phyloP scores from a whole-genome alignment of 139 green algal species.

The Desmodesmus armatus region DNA sequence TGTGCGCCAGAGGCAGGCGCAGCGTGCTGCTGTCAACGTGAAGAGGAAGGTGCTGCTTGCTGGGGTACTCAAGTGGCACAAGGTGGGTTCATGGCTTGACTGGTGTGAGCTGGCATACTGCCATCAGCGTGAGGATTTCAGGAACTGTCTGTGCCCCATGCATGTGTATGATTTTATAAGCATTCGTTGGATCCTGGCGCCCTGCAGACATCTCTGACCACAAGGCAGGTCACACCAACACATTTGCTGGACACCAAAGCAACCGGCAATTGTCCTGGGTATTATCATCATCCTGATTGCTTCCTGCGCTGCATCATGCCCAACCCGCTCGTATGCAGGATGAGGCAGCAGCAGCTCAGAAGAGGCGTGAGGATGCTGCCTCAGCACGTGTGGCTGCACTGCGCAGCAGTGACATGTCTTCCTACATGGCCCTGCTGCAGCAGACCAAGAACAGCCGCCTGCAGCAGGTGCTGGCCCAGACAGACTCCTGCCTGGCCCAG shows the following conservation, averaged over 20 bases:
- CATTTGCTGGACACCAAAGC: not conserved
- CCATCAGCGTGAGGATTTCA: too few relatives aligned
- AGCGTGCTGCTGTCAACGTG: too few relatives aligned
- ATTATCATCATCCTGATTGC: not conserved
- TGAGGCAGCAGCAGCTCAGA: slow-evolving; percentile 21
- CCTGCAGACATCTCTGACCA: not conserved
- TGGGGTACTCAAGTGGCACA: too few relatives aligned
- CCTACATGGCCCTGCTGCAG: slow-evolving; percentile 80
- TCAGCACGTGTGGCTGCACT: slow-evolving; percentile 75
- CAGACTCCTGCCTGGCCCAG: slow-evolving; percentile 45
- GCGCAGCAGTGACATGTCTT: slow-evolving; percentile 78
- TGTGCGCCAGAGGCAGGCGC: too few relatives aligned
- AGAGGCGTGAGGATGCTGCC: slow-evolving; percentile 55
- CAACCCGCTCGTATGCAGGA: not conserved
- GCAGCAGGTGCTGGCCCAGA: slow-evolving; percentile 71
- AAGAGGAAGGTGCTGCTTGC: too few relatives aligned
- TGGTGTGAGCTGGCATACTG: too few relatives aligned
- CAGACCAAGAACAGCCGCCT: slow-evolving; percentile 66
- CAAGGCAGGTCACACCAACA: not conserved
- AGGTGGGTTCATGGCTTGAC: too few relatives aligned
- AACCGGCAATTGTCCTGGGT: not conserved
- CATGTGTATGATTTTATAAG: too few relatives aligned
- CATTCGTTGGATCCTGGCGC: too few relatives aligned
- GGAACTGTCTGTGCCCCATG: too few relatives aligned
- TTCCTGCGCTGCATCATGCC: not conserved